Percentiles rank a stretch among this genome's conserved stretches.
Conservation (phyloP, 371 early-diverging fungal genomes). For the Mortierella sp. region DNA sequence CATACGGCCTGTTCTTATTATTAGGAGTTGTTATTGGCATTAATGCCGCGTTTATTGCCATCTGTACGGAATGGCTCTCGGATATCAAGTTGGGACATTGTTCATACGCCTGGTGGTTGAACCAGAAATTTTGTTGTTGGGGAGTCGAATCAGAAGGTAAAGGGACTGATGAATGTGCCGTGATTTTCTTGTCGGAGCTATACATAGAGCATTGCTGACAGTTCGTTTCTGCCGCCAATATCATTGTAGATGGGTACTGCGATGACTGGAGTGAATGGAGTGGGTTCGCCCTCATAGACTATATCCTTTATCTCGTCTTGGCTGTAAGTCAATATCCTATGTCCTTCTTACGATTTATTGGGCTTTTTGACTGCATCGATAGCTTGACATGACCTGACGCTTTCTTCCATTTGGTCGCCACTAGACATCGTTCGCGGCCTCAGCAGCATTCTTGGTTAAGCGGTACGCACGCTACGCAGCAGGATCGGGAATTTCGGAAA, state of each 20-base stretch:
- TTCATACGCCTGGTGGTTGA: slow-evolving; percentile 91
- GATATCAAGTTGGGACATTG: slow-evolving; percentile 93
- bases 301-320: slow-evolving; percentile 70
- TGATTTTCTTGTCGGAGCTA: neutral
- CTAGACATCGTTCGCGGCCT: slow-evolving; percentile 73
- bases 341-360: neutral
- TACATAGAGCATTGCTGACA: neutral
- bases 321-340: slow-evolving; percentile 64
- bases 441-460: slow-evolving; percentile 75
- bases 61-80: slow-evolving; percentile 89
- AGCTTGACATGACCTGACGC: neutral
- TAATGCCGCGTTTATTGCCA: slow-evolving; percentile 90
- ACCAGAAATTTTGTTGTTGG: slow-evolving; percentile 98
- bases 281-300: slow-evolving; percentile 66
- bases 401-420: neutral
- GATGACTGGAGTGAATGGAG: slow-evolving; percentile 62
- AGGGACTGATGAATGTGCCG: neutral
- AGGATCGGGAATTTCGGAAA: slow-evolving; percentile 96
- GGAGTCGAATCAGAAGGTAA: slow-evolving; percentile 72
- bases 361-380: neutral
- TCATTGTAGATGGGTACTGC: slow-evolving; percentile 55
- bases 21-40: slow-evolving; percentile 86
- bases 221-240: neutral
- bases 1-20: neutral
- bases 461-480: slow-evolving; percentile 89